phyloP scores from a whole-genome alignment of 345 rosid genomes.

The Linum lewisii region DNA sequence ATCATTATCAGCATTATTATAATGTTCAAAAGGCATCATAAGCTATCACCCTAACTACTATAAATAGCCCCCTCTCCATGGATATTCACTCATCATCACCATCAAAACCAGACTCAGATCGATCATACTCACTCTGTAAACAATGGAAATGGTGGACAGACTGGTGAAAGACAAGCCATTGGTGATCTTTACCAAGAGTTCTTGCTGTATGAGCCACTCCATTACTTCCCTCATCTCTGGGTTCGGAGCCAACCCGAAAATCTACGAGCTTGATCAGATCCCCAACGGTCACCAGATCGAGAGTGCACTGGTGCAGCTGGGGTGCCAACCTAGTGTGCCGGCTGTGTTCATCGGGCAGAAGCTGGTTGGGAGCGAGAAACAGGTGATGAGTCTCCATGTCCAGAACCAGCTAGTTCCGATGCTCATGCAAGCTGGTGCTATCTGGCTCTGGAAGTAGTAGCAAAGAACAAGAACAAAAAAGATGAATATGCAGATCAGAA shows the following conservation, averaged over 20 bases:
- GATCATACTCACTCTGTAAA: background rate
- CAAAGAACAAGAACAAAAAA: too few relatives aligned
- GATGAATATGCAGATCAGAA: too few relatives aligned
- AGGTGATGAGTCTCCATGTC: conserved; percentile 24
- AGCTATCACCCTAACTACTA: background rate
- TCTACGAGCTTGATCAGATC: conserved; percentile 21
- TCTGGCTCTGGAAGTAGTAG: conserved; percentile 18
- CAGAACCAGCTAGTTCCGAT: conserved; percentile 21
- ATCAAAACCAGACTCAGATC: background rate
- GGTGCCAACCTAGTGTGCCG: conserved; percentile 20
- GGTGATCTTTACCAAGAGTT: conserved; percentile 25
- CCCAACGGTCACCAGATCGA: conserved; percentile 22
- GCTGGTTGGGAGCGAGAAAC: conserved; percentile 17
- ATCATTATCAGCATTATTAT: background rate
- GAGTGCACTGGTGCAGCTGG: conserved; percentile 19
- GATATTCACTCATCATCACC: background rate
- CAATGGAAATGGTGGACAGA: conserved; percentile 18
- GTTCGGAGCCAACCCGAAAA: conserved; percentile 25
- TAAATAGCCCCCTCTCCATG: background rate
- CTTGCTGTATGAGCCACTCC: conserved; percentile 29
- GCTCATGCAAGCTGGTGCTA: conserved; percentile 25
- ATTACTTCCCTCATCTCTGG: conserved; percentile 18
- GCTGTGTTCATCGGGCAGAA: conserved; percentile 23
- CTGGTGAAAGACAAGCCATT: conserved; percentile 15
- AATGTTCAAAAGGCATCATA: background rate